Evolutionary conservation across 2,329 filamentous ascomycete genomes (phyloP), one percentile per base, ranked within the genome.

Genomic region (Penicillium paneum): DNA sequence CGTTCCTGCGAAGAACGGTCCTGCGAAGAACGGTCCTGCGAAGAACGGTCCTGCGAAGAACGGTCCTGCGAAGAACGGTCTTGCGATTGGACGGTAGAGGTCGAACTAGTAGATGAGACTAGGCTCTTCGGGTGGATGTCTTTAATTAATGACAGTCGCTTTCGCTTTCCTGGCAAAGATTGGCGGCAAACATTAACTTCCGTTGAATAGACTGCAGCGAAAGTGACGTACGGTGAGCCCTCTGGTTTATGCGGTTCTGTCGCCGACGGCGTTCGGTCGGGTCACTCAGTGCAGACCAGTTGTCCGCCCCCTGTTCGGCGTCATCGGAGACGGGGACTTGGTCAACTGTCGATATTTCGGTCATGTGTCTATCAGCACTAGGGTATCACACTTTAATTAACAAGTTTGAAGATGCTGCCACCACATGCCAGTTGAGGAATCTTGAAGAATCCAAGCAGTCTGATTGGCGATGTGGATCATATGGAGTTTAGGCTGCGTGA

Each of bases 191-290:
- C 0, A 19, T 52, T 29, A 48, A 21, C 11, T n/a, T 19, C 19
- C 15, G 5, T 19, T 39, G n/a, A 13, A 11, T 26, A 42, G 6
- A 19, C 15, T 34, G 32, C 5, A 19, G 21, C 3, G 28, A 12
- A n/a, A 32, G 34, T 12, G 19, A 38, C n/a, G 52, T 54, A 70
- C 67, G 60, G 49, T 61, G 64, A n/a, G 66, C 66, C 39, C 67
- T 54, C 54, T 70, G 67, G 31, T 70, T 70, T 26, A 70, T 56
- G 19, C 67, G 61, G 43, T 70, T 70, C 49, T 70, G 67, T 38
- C 61, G 59, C 38, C 63, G 57, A n/a, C 67, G 62, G 3, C 67
- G 58, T 49, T 69, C 67, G 38, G 58, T 58, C 6, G 62, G 59
- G 41, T 70, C 67, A 8, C 57, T 64, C 8, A 67, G 50, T 7